These are phyloP conservation scores for Zychaea mexicana DNA, from an alignment of 371 early-diverging fungal genomes.

Conservation along the genomic window DNA sequence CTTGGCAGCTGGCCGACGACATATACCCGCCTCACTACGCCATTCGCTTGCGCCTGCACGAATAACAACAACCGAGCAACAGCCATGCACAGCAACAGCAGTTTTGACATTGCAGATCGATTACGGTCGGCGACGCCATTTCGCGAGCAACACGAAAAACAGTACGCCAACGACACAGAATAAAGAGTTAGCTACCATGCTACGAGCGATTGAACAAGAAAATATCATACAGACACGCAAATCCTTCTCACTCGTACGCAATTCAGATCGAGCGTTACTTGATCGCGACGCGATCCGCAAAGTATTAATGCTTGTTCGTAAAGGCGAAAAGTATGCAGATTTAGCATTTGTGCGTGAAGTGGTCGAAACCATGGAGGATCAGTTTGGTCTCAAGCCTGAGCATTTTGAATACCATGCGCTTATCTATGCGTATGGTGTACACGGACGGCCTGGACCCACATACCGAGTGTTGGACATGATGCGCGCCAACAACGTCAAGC, in stretches of 20 bases:
- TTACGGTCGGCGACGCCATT: not conserved
- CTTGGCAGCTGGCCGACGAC: constrained; percentile 1
- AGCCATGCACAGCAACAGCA: not conserved
- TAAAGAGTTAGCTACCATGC: not conserved
- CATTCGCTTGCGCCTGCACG: not conserved
- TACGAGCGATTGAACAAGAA: constrained; percentile 14
- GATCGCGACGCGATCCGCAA: constrained; percentile 23
- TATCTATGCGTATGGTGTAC: constrained; percentile 39
- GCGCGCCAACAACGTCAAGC: constrained; percentile 20
- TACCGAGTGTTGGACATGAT: constrained; percentile 32
- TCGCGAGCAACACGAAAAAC: not conserved
- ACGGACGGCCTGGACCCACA: constrained; percentile 26
- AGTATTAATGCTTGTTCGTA: constrained; percentile 23
- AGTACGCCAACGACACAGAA: not conserved
- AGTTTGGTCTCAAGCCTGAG: constrained; percentile 16
- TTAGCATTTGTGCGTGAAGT: constrained; percentile 27
- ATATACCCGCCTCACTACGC: not conserved
- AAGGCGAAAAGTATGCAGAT: constrained; percentile 18
- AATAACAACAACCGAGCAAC: not conserved
- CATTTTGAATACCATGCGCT: constrained; percentile 44
- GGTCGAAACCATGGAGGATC: constrained; percentile 24
- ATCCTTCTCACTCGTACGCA: constrained; percentile 4
- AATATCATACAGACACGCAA: constrained; percentile 17
- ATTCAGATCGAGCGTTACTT: not conserved
- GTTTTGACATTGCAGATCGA: not conserved